A percentile compares a stretch with the other conserved stretches of the same genome.
phyloP scores from a whole-genome alignment of 2,329 filamentous ascomycete genomes.

The Aspergillus sp. region DNA sequence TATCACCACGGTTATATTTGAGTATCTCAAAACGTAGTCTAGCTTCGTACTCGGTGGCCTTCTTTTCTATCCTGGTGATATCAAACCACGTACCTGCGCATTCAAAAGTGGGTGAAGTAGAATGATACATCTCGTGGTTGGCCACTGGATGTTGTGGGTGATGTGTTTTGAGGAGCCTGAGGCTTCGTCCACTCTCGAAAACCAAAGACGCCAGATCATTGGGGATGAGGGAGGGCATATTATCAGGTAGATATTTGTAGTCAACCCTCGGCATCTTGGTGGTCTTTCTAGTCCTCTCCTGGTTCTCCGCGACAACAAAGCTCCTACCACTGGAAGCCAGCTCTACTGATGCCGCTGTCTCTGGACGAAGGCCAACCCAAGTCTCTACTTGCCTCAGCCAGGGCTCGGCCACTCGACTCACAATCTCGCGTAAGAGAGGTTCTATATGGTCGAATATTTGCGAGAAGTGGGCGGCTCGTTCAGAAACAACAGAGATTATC shows the following conservation, averaged over 20 bases:
- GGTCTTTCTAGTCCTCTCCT: slow-evolving; percentile 63
- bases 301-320: slow-evolving; percentile 63
- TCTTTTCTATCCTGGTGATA: slow-evolving; percentile 64
- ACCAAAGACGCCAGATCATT: slow-evolving; percentile 68
- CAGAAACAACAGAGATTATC: slow-evolving; percentile 63
- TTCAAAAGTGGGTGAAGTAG: slow-evolving; percentile 59
- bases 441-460: slow-evolving; percentile 64
- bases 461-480: slow-evolving; percentile 64
- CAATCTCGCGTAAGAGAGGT: slow-evolving; percentile 66
- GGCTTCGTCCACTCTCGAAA: slow-evolving; percentile 77
- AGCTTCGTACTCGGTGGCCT: slow-evolving; percentile 51
- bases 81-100: slow-evolving; percentile 75
- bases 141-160: slow-evolving; percentile 72
- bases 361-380: slow-evolving; percentile 71
- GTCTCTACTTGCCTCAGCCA: slow-evolving; percentile 69
- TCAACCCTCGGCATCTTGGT: slow-evolving; percentile 64
- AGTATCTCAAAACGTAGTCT: slow-evolving; percentile 41
- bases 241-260: slow-evolving; percentile 53
- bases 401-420: slow-evolving; percentile 63
- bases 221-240: slow-evolving; percentile 72
- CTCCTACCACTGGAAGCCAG: slow-evolving; percentile 56
- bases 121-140: slow-evolving; percentile 49
- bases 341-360: slow-evolving; percentile 55
- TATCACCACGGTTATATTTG: slow-evolving; percentile 35
- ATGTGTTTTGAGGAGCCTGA: slow-evolving; percentile 70